Evolutionary conservation across 257 asterid genomes (phyloP), one percentile per base, ranked within the genome.

Genomic region (Fraxinus americana): DNA sequence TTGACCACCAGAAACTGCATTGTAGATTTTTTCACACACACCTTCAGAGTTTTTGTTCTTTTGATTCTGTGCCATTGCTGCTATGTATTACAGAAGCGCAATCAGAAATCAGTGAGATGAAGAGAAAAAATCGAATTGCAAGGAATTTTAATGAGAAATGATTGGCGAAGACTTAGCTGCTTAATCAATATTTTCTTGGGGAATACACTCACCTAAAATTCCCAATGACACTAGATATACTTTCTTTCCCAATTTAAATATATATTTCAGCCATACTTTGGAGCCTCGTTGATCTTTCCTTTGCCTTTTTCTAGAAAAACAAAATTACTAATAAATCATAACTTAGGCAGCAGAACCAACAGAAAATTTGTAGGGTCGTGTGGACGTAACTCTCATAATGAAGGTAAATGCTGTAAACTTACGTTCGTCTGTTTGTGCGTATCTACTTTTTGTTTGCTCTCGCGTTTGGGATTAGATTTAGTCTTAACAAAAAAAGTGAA

Each of bases 11-110:
- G 69, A 63, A 23, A 63, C 32, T 25, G 32, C 17, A 23, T n/a
- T 74, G 13, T 25, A 68, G 54, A 74, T 57, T 61, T 70, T 82
- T 69, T 77, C 61, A 48, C 32, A 38, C 36, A 8, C 50, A 2
- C 71, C 72, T 65, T 50, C 1, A 5, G 75, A 67, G 76, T 67
- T 77, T 45, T 14, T 72, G 63, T 14, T 73, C 16, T 36, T 68
- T 9, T 81, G 67, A 21, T 80, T 59, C 1, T 75, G 81, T 52
- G 85, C 84, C 90, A 86, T 86, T 75, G 71, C 16, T 67, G 21
- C 19, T 13, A 29, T 71, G 16, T 13, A 0, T 27, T 69, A 23
- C 43, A 72, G 34, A 13, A 41, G 6, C 27, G 35, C 13, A 9
- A 10, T 27, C 68, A 71, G 67, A 36, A 11, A 74, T 67, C 2